phyloP scores from a whole-genome alignment of 352 stramenopile species.

The Globisporangium cederbergense region DNA sequence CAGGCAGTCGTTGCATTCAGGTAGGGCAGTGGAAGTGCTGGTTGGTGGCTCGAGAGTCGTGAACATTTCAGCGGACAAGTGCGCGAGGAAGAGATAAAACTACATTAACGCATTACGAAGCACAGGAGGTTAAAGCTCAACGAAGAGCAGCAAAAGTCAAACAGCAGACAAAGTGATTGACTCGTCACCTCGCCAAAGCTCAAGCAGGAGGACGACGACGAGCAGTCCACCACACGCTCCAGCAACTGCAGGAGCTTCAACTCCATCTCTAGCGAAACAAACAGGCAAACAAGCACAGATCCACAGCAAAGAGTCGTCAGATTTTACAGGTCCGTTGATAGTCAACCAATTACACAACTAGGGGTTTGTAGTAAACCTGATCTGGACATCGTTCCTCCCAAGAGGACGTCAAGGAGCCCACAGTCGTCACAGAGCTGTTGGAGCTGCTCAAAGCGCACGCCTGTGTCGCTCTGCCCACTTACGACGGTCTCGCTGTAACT shows the following conservation, averaged over 20 bases:
- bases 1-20: background rate
- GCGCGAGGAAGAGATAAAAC: constrained; percentile 7
- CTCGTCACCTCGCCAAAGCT: constrained; percentile 2
- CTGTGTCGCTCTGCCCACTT: background rate
- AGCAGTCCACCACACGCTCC: background rate
- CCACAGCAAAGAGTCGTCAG: no score
- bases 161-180: background rate
- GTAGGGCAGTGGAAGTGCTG: background rate
- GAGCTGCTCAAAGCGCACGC: constrained; percentile 10
- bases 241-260: constrained; percentile 7
- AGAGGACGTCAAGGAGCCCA: background rate
- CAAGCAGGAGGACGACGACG: constrained; percentile 5
- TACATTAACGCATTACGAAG: background rate
- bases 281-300: background rate
- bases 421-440: constrained; percentile 6
- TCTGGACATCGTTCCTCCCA: background rate
- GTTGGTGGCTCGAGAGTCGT: background rate
- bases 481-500: background rate
- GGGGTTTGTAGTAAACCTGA: background rate
- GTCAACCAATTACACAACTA: no score
- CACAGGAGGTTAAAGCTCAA: background rate
- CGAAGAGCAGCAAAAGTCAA: background rate
- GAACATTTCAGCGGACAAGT: constrained; percentile 1
- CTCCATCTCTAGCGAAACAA: constrained; percentile 9
- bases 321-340: background rate